Evolutionary conservation across 2,329 filamentous ascomycete genomes (phyloP).

Genomic region (Lachnellula subtilissima): DNA sequence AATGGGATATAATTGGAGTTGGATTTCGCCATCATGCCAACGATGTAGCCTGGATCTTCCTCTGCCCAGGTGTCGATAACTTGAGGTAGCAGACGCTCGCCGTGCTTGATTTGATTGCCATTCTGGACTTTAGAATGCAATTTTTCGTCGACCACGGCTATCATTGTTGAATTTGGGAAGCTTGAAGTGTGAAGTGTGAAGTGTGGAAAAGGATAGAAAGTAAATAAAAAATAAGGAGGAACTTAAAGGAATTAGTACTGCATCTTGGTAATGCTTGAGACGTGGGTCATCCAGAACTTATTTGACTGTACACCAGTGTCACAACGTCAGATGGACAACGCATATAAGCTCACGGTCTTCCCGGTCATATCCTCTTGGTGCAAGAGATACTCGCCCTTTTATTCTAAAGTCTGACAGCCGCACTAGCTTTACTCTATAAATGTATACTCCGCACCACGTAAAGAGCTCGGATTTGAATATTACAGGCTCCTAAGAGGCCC

Average conservation of each 20-base stretch:
- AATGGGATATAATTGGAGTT: not conserved
- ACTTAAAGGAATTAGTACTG: not conserved
- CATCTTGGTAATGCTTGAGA: not conserved
- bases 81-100: constrained; percentile 15
- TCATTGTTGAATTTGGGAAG: not conserved
- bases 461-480: not conserved
- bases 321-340: too few species aligned
- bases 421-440: too few species aligned
- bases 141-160: not conserved
- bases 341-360: too few species aligned
- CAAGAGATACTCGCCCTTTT: too few species aligned
- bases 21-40: constrained; percentile 14
- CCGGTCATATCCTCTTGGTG: too few species aligned
- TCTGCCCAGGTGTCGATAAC: constrained; percentile 13
- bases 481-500: not conserved
- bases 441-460: too few species aligned
- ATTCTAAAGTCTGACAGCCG: too few species aligned
- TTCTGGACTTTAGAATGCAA: not conserved
- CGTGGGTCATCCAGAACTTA: too few species aligned
- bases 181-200: not conserved
- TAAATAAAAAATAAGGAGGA: not conserved
- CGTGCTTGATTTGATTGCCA: not conserved
- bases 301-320: too few species aligned
- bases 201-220: not conserved
- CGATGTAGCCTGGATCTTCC: constrained; percentile 7